phyloP scores from a whole-genome alignment of 139 green algal species.

The Auxenochlorella pyrenoidosa region DNA sequence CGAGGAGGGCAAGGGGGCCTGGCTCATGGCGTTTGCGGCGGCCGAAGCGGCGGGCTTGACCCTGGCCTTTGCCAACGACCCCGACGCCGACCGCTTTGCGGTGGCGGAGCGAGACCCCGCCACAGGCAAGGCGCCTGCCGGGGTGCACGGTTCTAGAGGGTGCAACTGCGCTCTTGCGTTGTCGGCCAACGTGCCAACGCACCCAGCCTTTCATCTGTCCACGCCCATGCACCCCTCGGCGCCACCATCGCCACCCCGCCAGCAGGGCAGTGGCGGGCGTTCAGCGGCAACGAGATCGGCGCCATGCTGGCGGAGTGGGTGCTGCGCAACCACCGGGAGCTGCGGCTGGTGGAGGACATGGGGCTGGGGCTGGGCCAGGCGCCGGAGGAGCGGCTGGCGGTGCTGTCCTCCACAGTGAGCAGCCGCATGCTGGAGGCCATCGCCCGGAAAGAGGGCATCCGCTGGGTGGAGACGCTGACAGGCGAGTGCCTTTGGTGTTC shows the following conservation, averaged over 20 bases:
- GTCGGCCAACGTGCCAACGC: background rate
- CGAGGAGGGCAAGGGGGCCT: constrained; percentile 80
- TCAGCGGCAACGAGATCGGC: constrained; percentile 80
- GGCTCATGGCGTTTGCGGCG: constrained; percentile 64
- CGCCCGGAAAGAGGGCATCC: constrained; percentile 41
- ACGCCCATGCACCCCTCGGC: background rate
- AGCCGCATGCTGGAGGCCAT: constrained; percentile 67
- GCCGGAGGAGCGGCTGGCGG: constrained; percentile 32
- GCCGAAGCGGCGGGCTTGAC: constrained; percentile 43
- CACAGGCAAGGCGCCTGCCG: background rate
- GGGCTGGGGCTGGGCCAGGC: constrained; percentile 7
- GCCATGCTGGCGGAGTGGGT: constrained; percentile 81
- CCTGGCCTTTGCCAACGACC: constrained; percentile 82
- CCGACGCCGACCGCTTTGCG: constrained; percentile 76
- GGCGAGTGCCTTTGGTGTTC: background rate
- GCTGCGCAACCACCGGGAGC: constrained; percentile 60
- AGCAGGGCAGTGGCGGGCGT: constrained; percentile 58
- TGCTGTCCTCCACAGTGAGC: constrained; percentile 76
- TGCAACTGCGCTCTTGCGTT: background rate
- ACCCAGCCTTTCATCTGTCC: too few species aligned
- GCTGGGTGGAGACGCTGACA: constrained; percentile 47
- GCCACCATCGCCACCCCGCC: background rate
- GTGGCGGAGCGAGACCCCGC: constrained; percentile 53
- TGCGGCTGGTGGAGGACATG: constrained; percentile 50
- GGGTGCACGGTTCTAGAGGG: background rate